Conservation (phyloP, 2,329 filamentous ascomycete genomes). For the Penicillium oxalicum region DNA sequence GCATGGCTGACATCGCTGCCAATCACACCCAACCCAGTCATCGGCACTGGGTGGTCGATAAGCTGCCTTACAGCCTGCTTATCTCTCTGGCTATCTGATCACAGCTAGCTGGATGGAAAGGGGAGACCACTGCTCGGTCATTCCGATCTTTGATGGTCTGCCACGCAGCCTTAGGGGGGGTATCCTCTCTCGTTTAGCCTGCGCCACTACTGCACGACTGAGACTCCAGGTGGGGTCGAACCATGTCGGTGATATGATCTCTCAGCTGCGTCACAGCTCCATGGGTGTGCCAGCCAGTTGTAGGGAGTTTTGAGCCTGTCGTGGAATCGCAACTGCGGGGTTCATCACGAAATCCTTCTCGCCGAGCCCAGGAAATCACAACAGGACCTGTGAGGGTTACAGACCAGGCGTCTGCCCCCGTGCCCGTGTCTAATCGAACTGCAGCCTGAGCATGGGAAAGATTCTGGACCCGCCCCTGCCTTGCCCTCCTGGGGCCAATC, state of each 20-base stretch:
- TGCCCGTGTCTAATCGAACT: neutral
- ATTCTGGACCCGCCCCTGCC: neutral
- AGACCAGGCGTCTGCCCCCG: conserved; percentile 6
- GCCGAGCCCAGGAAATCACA: neutral
- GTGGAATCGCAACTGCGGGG: conserved; percentile 18
- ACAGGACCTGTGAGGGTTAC: neutral
- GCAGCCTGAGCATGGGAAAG: neutral
- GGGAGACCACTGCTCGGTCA: conserved; percentile 7
- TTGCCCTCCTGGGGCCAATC: neutral
- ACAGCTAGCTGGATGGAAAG: no score
- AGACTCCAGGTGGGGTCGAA: conserved; percentile 15
- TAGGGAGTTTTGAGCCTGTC: conserved; percentile 10
- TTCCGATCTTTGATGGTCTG: conserved; percentile 8
- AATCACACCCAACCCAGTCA: no score
- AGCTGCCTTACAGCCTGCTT: no score
- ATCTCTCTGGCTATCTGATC: neutral
- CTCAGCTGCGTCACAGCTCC: conserved; percentile 19
- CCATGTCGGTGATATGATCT: conserved; percentile 19
- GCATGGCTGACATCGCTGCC: neutral
- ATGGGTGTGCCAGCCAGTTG: conserved; percentile 19
- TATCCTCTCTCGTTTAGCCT: conserved; percentile 1
- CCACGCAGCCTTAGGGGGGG: neutral
- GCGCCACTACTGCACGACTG: conserved; percentile 10
- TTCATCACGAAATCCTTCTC: conserved; percentile 16
- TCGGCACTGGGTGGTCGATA: no score